A percentile compares a stretch with the other conserved stretches of the same genome.
Conservation (phyloP, 192 early-diverging fungal genomes). For the Coemansia sp. region DNA sequence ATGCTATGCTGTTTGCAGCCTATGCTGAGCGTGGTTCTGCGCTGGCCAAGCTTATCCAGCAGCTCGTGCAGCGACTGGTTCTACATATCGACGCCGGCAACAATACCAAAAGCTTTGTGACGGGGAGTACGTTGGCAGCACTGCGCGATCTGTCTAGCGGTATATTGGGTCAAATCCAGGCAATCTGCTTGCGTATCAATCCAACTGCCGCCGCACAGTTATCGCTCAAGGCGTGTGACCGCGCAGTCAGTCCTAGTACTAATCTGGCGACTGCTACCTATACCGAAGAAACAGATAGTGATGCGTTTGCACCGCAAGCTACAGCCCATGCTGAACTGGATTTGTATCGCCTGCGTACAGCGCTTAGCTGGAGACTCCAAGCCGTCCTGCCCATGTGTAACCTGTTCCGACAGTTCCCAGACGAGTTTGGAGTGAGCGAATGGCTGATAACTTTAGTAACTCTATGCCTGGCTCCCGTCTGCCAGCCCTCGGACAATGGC, state of each 20-base stretch:
- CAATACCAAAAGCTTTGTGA: conserved; percentile 6
- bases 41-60: conserved; percentile 24
- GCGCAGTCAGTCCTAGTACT: no score
- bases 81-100: not conserved
- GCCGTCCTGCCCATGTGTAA: conserved; percentile 33
- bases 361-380: conserved; percentile 34
- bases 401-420: conserved; percentile 42
- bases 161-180: conserved; percentile 42
- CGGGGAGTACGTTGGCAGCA: conserved; percentile 5
- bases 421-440: conserved; percentile 43
- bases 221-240: conserved; percentile 13
- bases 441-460: conserved; percentile 51
- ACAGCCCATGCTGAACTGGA: not conserved
- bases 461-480: conserved; percentile 28
- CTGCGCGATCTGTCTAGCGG: conserved; percentile 30
- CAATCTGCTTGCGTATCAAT: conserved; percentile 25
- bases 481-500: conserved; percentile 11
- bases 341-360: conserved; percentile 19
- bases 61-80: conserved; percentile 22
- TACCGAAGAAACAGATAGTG: not conserved
- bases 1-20: not conserved
- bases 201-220: conserved; percentile 13
- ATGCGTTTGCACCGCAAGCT: not conserved
- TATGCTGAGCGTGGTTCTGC: conserved; percentile 17
- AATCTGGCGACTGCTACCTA: no score